Percentiles rank a stretch among this genome's conserved stretches.
Conservation (phyloP, 768 basidiomycete species). For the Russula sp. region DNA sequence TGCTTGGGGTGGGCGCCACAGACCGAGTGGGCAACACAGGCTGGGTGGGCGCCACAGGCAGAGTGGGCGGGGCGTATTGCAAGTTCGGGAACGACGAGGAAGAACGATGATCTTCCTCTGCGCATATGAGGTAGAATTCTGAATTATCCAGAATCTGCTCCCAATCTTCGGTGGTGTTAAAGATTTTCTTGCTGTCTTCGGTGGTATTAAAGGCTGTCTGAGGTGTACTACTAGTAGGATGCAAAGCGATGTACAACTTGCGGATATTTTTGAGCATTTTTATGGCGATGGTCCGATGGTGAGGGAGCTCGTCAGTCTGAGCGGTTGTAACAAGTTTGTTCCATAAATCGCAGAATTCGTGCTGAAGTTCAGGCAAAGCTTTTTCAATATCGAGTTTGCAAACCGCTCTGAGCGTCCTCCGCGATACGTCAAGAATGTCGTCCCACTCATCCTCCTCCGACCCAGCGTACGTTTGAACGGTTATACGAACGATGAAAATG, state of each 20-base stretch:
- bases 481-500: background rate
- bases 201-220: background rate
- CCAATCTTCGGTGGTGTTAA: too few species aligned
- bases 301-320: background rate
- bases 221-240: background rate
- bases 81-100: background rate
- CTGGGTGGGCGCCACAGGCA: too few species aligned
- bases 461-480: background rate
- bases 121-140: background rate
- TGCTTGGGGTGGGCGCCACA: too few species aligned
- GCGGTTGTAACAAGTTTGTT: background rate
- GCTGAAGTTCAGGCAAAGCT: background rate
- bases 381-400: background rate
- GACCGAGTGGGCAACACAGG: too few species aligned
- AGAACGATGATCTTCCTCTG: background rate
- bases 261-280: slow-evolving; percentile 9
- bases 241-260: slow-evolving; percentile 1
- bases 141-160: background rate
- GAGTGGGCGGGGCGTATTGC: background rate
- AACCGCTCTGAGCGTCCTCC: background rate
- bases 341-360: slow-evolving; percentile 9
- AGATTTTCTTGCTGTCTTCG: too few species aligned
- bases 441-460: too few species aligned
- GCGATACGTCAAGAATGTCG: background rate
- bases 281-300: background rate